Percentiles rank a stretch among this genome's conserved stretches.
Evolutionary conservation across 2,329 filamentous ascomycete genomes (phyloP).

Genomic region (Leptographium flavum): DNA sequence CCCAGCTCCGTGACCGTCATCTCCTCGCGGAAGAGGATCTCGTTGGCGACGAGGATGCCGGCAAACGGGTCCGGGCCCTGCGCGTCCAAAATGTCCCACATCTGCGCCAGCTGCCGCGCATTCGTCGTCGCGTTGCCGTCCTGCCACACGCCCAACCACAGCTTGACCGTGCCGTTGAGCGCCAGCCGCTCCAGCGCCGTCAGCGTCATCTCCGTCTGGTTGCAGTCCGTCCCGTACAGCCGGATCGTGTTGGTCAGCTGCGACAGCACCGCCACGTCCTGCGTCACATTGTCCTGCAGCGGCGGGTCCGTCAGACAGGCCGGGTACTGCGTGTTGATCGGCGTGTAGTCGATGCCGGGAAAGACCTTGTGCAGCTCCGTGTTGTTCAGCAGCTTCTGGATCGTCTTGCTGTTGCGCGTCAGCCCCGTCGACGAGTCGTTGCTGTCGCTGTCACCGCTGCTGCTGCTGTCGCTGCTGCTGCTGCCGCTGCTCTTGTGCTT

Average conservation of each 20-base stretch:
- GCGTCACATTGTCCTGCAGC: slow-evolving; percentile 87
- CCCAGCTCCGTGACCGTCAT: slow-evolving; percentile 52
- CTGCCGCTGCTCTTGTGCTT: slow-evolving; percentile 32
- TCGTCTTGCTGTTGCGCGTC: slow-evolving; percentile 59
- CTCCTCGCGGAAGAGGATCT: slow-evolving; percentile 63
- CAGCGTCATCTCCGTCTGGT: slow-evolving; percentile 88
- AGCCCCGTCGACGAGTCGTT: slow-evolving; percentile 43
- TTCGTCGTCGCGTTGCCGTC: slow-evolving; percentile 76
- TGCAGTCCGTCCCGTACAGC: slow-evolving; percentile 92
- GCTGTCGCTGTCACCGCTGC: slow-evolving; percentile 4
- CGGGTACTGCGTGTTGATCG: slow-evolving; percentile 80
- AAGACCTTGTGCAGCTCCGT: slow-evolving; percentile 79
- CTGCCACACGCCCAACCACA: slow-evolving; percentile 94
- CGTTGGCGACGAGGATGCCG: slow-evolving; percentile 70
- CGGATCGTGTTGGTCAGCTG: slow-evolving; percentile 81
- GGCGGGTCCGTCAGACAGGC: slow-evolving; percentile 64
- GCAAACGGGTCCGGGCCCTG: slow-evolving; percentile 59
- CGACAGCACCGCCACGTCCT: slow-evolving; percentile 77
- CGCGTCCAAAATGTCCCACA: slow-evolving; percentile 68
- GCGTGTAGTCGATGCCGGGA: slow-evolving; percentile 89
- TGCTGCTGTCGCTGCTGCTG: slow-evolving; percentile 8
- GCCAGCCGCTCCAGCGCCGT: slow-evolving; percentile 64
- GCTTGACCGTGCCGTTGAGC: slow-evolving; percentile 58
- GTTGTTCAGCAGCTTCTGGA: slow-evolving; percentile 66
- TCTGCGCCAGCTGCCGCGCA: slow-evolving; percentile 62